Conservation (phyloP, 2,329 filamentous ascomycete species). For the Trichoderma koningiopsis region DNA sequence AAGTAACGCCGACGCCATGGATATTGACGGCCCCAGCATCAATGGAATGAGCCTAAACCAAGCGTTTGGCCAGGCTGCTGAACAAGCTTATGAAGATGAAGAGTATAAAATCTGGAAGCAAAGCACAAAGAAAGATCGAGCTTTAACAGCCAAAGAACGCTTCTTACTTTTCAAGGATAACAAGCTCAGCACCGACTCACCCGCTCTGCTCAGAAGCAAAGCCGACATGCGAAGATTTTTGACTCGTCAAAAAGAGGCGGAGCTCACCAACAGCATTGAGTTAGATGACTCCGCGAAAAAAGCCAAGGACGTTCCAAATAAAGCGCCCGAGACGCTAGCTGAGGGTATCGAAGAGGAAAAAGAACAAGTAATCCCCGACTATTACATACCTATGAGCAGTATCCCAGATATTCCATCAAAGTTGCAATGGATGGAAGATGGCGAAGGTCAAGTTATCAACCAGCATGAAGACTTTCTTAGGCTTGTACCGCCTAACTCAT, state of each 20-base stretch:
- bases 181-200: slow-evolving; percentile 82
- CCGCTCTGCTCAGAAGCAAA: slow-evolving; percentile 81
- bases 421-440: slow-evolving; percentile 86
- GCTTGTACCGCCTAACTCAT: slow-evolving; percentile 73
- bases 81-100: slow-evolving; percentile 85
- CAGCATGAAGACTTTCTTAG: slow-evolving; percentile 82
- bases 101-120: slow-evolving; percentile 99
- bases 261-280: slow-evolving; percentile 44
- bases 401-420: slow-evolving; percentile 81
- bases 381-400: slow-evolving; percentile 84
- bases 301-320: slow-evolving; percentile 50
- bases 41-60: slow-evolving; percentile 66
- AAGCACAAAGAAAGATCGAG: slow-evolving; percentile 94
- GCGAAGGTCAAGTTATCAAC: slow-evolving; percentile 85
- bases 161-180: slow-evolving; percentile 83
- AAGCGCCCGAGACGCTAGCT: slow-evolving; percentile 73
- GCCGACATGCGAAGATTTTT: slow-evolving; percentile 88
- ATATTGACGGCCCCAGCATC: slow-evolving; percentile 76
- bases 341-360: slow-evolving; percentile 93
- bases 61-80: slow-evolving; percentile 65
- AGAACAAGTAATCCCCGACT: slow-evolving; percentile 85
- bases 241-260: slow-evolving; percentile 73
- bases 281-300: slow-evolving; percentile 43
- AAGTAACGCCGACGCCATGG: slow-evolving; percentile 82
- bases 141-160: slow-evolving; percentile 80